Conservation (phyloP, 2,329 filamentous ascomycete genomes). For the Cercospora citrullina region DNA sequence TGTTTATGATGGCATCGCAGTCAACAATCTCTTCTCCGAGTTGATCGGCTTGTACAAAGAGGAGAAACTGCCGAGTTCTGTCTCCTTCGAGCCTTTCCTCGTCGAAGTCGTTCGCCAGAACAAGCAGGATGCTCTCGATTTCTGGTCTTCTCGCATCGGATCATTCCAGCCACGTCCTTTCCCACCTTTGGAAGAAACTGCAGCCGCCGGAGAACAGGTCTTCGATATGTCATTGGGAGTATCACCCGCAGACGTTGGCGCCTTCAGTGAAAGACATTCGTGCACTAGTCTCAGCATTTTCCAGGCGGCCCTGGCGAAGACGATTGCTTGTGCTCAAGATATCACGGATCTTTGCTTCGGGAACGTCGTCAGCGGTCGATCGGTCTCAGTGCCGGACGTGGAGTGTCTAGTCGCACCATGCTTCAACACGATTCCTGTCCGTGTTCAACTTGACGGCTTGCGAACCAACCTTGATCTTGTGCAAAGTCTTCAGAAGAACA, state of each 20-base stretch:
- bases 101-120: constrained; percentile 55
- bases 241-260: constrained; percentile 46
- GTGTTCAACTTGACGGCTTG: constrained; percentile 54
- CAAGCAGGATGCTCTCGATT: constrained; percentile 55
- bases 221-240: constrained; percentile 13
- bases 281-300: constrained; percentile 63
- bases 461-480: constrained; percentile 59
- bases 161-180: constrained; percentile 52
- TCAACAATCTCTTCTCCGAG: constrained; percentile 68
- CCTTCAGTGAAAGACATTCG: constrained; percentile 54
- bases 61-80: constrained; percentile 49
- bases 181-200: constrained; percentile 28
- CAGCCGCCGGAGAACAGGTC: constrained; percentile 2
- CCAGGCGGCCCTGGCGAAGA: constrained; percentile 71
- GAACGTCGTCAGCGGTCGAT: constrained; percentile 78
- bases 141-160: constrained; percentile 64
- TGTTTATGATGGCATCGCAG: constrained; percentile 80
- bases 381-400: constrained; percentile 63
- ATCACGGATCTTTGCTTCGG: constrained; percentile 77
- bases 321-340: constrained; percentile 59
- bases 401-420: constrained; percentile 80
- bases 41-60: constrained; percentile 61
- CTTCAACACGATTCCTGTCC: constrained; percentile 83
- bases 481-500: constrained; percentile 61
- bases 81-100: constrained; percentile 66